A percentile compares a stretch with the other conserved stretches of the same genome.
These are phyloP conservation scores for Prosopis cineraria DNA, from an alignment of 306 rosid species.

Conservation along the genomic window DNA sequence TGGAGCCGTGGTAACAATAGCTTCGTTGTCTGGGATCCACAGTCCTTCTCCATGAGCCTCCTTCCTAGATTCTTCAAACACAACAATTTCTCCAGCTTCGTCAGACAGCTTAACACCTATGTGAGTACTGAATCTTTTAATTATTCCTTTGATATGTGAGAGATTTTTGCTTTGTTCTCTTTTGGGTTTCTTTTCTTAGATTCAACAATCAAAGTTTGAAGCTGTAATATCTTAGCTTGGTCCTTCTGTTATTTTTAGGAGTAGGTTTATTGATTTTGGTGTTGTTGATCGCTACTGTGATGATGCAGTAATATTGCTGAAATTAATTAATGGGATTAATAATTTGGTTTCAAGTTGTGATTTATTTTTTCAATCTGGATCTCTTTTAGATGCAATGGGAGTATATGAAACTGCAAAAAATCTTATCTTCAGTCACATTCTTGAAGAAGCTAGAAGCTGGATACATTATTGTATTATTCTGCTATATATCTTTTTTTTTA, in stretches of 20 bases:
- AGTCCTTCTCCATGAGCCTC: conserved; percentile 60
- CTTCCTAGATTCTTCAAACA: conserved; percentile 93
- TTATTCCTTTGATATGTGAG: neutral
- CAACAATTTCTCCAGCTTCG: conserved; percentile 92
- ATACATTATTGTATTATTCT: conserved; percentile 15
- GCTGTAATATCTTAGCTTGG: neutral
- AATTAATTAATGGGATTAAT: neutral
- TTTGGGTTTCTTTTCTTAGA: neutral
- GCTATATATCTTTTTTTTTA: neutral
- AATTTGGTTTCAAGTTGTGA: neutral
- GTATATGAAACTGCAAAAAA: neutral
- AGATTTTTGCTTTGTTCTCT: neutral
- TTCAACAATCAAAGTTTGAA: neutral
- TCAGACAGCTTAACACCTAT: conserved; percentile 92
- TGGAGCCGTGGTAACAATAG: conserved; percentile 85
- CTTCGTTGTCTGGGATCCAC: conserved; percentile 87
- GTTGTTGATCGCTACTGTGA: too few species aligned
- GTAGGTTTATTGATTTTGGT: neutral
- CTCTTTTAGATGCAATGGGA: conserved; percentile 1
- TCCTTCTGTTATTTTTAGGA: neutral
- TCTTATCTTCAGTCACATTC: conserved; percentile 26
- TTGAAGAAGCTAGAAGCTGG: conserved; percentile 38
- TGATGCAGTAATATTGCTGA: too few species aligned
- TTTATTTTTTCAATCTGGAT: neutral
- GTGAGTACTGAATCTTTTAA: conserved; percentile 43